Base-by-base conservation (phyloP, 345 rosid species). In the Rhizophora apiculata region DNA sequence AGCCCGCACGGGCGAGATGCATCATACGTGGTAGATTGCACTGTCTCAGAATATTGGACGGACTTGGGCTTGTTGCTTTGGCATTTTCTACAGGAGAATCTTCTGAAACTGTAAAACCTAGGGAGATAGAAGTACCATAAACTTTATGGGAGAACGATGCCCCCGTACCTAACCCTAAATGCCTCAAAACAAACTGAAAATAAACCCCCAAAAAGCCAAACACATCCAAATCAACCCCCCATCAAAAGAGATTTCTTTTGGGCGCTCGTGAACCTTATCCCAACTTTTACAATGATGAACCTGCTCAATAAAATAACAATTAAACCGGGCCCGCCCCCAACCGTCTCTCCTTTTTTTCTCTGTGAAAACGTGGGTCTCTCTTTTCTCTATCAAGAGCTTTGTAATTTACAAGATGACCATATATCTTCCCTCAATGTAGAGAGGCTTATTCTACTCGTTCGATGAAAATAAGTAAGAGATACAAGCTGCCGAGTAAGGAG, bases 201-300 rank as follows among this genome's bases (percentile, higher is more conserved):
- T 8, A 15, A 62, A 13, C 34, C 24, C 36, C 70, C 39, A 6
- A 57, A 57, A 68, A 43, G 66, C 67, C 32, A 51, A 52, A 43
- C 64, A 57, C 54, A 52, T 59, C 65, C 75, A 37, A 52, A 69
- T 65, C 69, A 60, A 29, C 69, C 72, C 48, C 73, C 49, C 60
- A 19, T 36, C 30, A 18, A 65, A 53, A 68, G 43, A 53, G 65
- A 29, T 22, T 59, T 72, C 54, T 72, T 30, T 30, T 21, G 65
- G 15, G 72, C 76, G 72, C 65, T 48, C 70, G 78, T 80, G 82
- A 76, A 65, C 56, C 80, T 80, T 82, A 80, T 78, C 79, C 72
- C 68, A 15, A 49, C 73, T 59, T 72, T 76, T 63, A 13, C 49
- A 43, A 11, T 11, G 15, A 43, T 43, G 13, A 43, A 15, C 49